Evolutionary conservation across 2,329 filamentous ascomycete genomes (phyloP).

Genomic region (Alternaria infectoria): DNA sequence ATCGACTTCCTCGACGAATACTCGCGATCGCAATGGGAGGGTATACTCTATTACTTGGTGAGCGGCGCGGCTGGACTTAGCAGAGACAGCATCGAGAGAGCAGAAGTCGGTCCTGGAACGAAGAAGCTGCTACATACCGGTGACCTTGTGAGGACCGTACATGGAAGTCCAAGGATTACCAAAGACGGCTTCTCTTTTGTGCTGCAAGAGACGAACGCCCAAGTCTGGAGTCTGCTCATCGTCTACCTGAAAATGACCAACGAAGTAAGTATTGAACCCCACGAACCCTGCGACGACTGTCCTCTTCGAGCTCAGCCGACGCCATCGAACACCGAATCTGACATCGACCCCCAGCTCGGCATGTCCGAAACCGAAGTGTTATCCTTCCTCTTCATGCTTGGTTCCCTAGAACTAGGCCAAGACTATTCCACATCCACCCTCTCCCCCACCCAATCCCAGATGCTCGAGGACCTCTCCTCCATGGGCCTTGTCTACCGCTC

Average conservation of each 20-base stretch:
- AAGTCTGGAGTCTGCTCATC: constrained; percentile 94
- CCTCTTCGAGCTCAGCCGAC: not conserved
- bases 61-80: constrained; percentile 66
- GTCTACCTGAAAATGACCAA: constrained; percentile 90
- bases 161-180: constrained; percentile 74
- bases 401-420: constrained; percentile 87
- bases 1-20: constrained; percentile 80
- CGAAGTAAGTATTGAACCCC: constrained; percentile 48
- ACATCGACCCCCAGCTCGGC: constrained; percentile 55
- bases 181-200: constrained; percentile 94
- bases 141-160: constrained; percentile 72
- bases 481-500: constrained; percentile 86
- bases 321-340: not conserved
- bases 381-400: constrained; percentile 94
- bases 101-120: constrained; percentile 66
- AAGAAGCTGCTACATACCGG: constrained; percentile 83
- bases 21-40: constrained; percentile 90
- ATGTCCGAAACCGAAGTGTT: constrained; percentile 94
- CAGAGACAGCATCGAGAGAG: constrained; percentile 50
- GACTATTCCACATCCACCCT: constrained; percentile 88
- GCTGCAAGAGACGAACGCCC: constrained; percentile 91
- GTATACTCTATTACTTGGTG: constrained; percentile 94
- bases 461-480: constrained; percentile 88
- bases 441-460: constrained; percentile 79
- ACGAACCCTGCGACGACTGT: not conserved